Evolutionary conservation across 1,139 yeast species (phyloP).

Genomic region (Neolecta irregularis): DNA sequence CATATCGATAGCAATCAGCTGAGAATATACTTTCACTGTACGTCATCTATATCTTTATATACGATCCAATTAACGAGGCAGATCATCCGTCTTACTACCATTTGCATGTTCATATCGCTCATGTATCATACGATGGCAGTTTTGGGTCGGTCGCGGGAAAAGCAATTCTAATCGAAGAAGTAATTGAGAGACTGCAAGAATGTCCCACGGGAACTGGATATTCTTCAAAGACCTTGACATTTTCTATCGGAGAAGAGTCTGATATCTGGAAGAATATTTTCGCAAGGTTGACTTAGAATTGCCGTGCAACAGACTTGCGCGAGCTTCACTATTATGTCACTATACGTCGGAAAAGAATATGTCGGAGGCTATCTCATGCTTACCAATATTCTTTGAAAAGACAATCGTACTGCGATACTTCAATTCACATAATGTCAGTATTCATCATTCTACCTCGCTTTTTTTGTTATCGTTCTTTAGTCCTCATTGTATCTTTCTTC

Average conservation of each 20-base stretch:
- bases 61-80: constrained; percentile 5
- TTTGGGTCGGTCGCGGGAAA: constrained; percentile 62
- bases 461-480: too few relatives aligned
- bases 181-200: constrained; percentile 51
- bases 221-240: constrained; percentile 36
- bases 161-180: constrained; percentile 66
- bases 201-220: constrained; percentile 37
- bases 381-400: too few relatives aligned
- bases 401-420: too few relatives aligned
- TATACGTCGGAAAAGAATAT: too few relatives aligned
- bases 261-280: constrained; percentile 42
- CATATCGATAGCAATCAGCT: constrained; percentile 36
- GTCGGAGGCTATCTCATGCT: too few relatives aligned
- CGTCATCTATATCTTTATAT: constrained; percentile 4
- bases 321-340: too few relatives aligned
- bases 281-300: too few relatives aligned
- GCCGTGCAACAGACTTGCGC: too few relatives aligned
- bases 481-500: too few relatives aligned
- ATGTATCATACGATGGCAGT: constrained; percentile 59
- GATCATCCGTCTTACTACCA: constrained; percentile 92
- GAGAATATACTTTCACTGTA: constrained; percentile 57
- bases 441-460: too few relatives aligned
- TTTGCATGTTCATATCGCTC: constrained; percentile 84
- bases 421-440: too few relatives aligned
- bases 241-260: constrained; percentile 59